phyloP scores from a whole-genome alignment of 345 rosid species.

The Cardiospermum halicacabum region DNA sequence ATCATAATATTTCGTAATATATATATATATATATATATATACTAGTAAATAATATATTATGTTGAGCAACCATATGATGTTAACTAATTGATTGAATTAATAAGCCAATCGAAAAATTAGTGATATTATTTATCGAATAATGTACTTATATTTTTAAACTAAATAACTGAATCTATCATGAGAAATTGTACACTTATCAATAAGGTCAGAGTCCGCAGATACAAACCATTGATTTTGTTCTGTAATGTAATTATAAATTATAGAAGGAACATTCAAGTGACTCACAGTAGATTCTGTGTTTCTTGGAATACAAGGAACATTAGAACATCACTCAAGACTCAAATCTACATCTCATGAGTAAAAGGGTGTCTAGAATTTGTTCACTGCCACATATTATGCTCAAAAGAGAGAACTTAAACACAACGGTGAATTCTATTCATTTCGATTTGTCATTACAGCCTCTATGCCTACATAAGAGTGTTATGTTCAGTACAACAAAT shows the following conservation, averaged over 20 bases:
- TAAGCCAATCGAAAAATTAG: too few species aligned
- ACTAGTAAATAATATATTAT: too few species aligned
- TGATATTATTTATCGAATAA: too few species aligned
- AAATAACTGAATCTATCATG: slow-evolving; percentile 31
- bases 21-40: too few species aligned
- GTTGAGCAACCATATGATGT: too few species aligned
- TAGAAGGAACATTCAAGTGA: slow-evolving; percentile 5
- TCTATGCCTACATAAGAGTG: not conserved
- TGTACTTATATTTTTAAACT: too few species aligned
- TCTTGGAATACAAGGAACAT: not conserved
- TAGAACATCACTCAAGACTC: not conserved
- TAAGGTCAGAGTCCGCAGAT: slow-evolving; percentile 28
- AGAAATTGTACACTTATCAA: slow-evolving; percentile 20
- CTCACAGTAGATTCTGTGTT: not conserved
- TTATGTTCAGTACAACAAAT: slow-evolving; percentile 4
- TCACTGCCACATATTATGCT: not conserved
- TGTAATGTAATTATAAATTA: slow-evolving; percentile 12
- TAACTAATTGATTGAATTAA: too few species aligned
- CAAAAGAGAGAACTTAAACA: not conserved
- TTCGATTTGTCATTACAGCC: slow-evolving; percentile 11
- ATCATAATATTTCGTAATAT: too few species aligned
- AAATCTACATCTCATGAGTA: not conserved
- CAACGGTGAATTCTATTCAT: not conserved
- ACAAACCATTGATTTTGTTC: not conserved
- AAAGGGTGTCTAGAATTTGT: not conserved